Evolutionary conservation across 441 rosid genomes (phyloP).

Genomic region (Gossypium trilobum): DNA sequence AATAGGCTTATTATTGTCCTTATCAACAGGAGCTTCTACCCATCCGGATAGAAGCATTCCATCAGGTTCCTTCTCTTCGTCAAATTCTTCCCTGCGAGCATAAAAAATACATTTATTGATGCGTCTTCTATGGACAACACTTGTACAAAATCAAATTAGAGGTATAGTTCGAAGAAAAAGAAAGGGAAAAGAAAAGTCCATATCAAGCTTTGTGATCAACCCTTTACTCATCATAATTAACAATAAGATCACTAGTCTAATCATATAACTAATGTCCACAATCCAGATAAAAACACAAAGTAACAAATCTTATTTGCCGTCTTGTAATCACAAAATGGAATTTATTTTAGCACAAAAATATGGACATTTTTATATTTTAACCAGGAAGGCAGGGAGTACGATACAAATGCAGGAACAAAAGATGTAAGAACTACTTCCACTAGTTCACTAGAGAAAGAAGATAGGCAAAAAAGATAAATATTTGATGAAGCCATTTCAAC

Average conservation of each 20-base stretch:
- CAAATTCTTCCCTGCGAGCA: constrained; percentile 71
- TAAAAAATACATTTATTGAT: background rate
- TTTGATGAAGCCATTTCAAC: background rate
- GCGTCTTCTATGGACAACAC: background rate
- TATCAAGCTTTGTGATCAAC: background rate
- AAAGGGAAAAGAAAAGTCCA: background rate
- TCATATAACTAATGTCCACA: background rate
- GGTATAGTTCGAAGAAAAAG: background rate
- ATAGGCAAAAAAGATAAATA: background rate
- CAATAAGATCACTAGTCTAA: background rate
- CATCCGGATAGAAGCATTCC: constrained; percentile 90
- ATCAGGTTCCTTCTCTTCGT: constrained; percentile 93
- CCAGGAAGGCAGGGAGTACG: background rate
- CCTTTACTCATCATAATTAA: background rate
- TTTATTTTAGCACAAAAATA: background rate
- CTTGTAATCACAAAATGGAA: background rate
- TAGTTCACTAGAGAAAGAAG: background rate
- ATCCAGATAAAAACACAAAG: background rate
- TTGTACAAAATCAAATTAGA: background rate
- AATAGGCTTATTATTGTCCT: constrained; percentile 33
- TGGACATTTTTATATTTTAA: background rate
- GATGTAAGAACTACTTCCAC: background rate
- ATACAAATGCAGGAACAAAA: background rate
- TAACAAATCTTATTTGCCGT: background rate
- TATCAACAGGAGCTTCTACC: constrained; percentile 49